A percentile compares a stretch with the other conserved stretches of the same genome.
phyloP scores from a whole-genome alignment of 441 rosid genomes.

The Raphanus hybrid region DNA sequence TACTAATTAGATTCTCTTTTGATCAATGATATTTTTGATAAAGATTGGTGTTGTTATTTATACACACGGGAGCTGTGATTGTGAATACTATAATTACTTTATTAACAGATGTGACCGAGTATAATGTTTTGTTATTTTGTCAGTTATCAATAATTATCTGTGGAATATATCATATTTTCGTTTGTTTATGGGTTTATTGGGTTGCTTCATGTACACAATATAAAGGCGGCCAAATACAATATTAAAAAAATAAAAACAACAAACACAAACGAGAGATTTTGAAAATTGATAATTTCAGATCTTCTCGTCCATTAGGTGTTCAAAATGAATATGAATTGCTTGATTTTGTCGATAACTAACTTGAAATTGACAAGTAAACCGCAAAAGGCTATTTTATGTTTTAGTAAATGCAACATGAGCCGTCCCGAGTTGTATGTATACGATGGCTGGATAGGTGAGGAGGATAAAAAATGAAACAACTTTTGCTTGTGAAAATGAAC shows the following conservation, averaged over 20 bases:
- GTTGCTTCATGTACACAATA: slow-evolving; percentile 11
- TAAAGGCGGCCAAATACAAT: slow-evolving; percentile 14
- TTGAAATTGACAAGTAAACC: slow-evolving; percentile 35
- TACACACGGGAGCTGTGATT: not conserved
- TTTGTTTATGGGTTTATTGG: slow-evolving; percentile 9
- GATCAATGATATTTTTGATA: slow-evolving; percentile 5
- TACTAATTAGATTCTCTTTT: not conserved
- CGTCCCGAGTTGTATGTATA: slow-evolving; percentile 13
- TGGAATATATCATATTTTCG: not conserved
- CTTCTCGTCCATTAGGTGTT: not conserved
- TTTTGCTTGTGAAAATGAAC: slow-evolving; percentile 17
- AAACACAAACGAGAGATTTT: not conserved
- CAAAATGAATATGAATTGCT: not conserved
- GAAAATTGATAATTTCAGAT: not conserved
- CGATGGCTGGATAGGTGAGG: slow-evolving; percentile 26
- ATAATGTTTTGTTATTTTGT: slow-evolving; percentile 8
- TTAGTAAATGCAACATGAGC: slow-evolving; percentile 10
- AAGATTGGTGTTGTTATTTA: slow-evolving; percentile 26
- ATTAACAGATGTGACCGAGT: not conserved
- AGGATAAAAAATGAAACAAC: slow-evolving; percentile 9
- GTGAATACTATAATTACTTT: slow-evolving; percentile 7
- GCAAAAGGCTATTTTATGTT: slow-evolving; percentile 3
- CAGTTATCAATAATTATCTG: not conserved
- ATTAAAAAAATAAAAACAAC: not conserved
- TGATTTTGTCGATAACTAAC: slow-evolving; percentile 25